Evolutionary conservation across 768 basidiomycete species (phyloP).

Genomic region (Leccinum broughii): DNA sequence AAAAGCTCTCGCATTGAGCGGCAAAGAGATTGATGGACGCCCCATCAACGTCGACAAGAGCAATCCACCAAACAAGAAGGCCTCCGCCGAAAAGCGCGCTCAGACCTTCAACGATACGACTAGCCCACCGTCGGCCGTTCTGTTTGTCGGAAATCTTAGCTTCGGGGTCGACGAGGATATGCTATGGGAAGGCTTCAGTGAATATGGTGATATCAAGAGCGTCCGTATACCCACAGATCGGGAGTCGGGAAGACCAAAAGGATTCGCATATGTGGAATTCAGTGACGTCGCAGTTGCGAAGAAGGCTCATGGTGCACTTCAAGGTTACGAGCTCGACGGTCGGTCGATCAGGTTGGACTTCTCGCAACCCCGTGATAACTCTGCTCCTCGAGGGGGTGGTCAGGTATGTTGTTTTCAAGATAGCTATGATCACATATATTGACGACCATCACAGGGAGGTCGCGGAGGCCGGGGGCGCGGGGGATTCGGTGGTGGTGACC

Average conservation of each 20-base stretch:
- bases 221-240: slow-evolving; percentile 92
- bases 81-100: slow-evolving; percentile 66
- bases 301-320: slow-evolving; percentile 70
- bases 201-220: slow-evolving; percentile 80
- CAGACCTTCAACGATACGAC: slow-evolving; percentile 73
- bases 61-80: slow-evolving; percentile 55
- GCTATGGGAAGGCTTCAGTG: slow-evolving; percentile 88
- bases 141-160: slow-evolving; percentile 92
- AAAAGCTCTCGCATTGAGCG: slow-evolving; percentile 78
- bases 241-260: slow-evolving; percentile 88
- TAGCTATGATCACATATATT: neutral
- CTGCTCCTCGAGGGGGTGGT: slow-evolving; percentile 41
- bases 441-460: slow-evolving; percentile 25
- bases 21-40: slow-evolving; percentile 91
- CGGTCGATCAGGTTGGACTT: slow-evolving; percentile 81
- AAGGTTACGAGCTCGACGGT: slow-evolving; percentile 78
- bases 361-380: slow-evolving; percentile 74
- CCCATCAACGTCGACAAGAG: slow-evolving; percentile 84
- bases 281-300: slow-evolving; percentile 76
- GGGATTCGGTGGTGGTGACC: slow-evolving; percentile 34
- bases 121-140: slow-evolving; percentile 64
- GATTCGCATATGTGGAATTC: slow-evolving; percentile 97
- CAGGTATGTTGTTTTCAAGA: slow-evolving; percentile 36
- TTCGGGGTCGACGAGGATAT: slow-evolving; percentile 78
- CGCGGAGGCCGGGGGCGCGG: slow-evolving; percentile 37